Conservation (phyloP, 768 basidiomycete species). For the Phylloporus sp. region DNA sequence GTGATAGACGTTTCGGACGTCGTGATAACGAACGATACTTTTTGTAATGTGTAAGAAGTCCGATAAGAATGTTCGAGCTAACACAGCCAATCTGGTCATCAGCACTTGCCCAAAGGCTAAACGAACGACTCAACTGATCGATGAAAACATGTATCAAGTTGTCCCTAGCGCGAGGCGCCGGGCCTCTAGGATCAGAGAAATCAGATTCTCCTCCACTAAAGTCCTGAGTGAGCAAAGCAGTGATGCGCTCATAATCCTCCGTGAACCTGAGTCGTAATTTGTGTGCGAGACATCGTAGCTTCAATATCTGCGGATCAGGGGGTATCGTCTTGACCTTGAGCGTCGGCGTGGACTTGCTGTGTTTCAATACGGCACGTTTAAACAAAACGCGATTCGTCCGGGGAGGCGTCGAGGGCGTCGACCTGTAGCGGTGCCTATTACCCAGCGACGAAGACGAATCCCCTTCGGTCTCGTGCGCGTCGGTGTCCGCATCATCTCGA, state of each 20-base stretch:
- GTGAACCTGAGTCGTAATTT: slow-evolving; percentile 55
- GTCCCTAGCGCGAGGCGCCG: slow-evolving; percentile 29
- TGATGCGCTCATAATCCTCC: slow-evolving; percentile 38
- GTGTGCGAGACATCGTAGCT: slow-evolving; percentile 50
- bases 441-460: slow-evolving; percentile 30
- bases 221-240: slow-evolving; percentile 30
- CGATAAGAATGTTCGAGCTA: slow-evolving; percentile 87
- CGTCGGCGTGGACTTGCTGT: slow-evolving; percentile 45
- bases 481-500: slow-evolving; percentile 15
- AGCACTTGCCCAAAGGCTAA: background rate
- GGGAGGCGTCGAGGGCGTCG: slow-evolving; percentile 31
- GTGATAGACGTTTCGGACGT: slow-evolving; percentile 56
- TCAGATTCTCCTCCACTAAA: slow-evolving; percentile 33
- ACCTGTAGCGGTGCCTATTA: slow-evolving; percentile 16
- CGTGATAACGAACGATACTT: slow-evolving; percentile 40
- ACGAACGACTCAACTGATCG: slow-evolving; percentile 37
- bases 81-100: background rate
- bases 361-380: slow-evolving; percentile 30
- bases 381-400: slow-evolving; percentile 17
- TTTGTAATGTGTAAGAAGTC: slow-evolving; percentile 66
- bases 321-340: slow-evolving; percentile 39
- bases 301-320: slow-evolving; percentile 44
- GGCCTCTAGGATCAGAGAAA: slow-evolving; percentile 32
- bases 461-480: slow-evolving; percentile 15
- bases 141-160: slow-evolving; percentile 38